Base-by-base conservation (phyloP, 208 protist species). In the Acanthamoeba lenticulata region DNA sequence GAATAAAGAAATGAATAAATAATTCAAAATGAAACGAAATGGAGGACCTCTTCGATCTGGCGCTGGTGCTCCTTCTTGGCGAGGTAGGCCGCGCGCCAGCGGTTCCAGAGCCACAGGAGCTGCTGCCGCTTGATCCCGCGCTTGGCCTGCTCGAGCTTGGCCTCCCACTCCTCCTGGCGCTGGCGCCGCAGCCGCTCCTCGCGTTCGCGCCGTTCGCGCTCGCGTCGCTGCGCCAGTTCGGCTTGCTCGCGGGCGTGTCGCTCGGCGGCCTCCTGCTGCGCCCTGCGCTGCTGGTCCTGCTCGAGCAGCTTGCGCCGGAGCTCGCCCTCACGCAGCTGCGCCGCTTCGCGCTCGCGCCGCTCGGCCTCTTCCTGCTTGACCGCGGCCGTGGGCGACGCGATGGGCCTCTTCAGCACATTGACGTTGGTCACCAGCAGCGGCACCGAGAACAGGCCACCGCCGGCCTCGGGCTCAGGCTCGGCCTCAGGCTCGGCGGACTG, bases 301-400 rank as follows among this genome's bases (percentile, higher is more conserved):
- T 74, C 29, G 11, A 74, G 65, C 65, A 74, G 65, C 65, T 74
- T 74, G 65, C 65, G 65, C n/a, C 65, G 65, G 17, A 74, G 32
- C 65, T 74, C 65, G 36, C 36, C 36, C 19, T 74, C 65, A 19
- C 65, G 65, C 65, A 40, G 17, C 65, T 34, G 29, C 11, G n/a
- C 65, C 36, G 19, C 65, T 32, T 74, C n/a, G 34, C 60, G 60
- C 60, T 27, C 11, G 60, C 60, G 6, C 29, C 9, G 60, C 60
- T 69, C 21, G 21, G 11, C 47, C 47, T 55, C 47, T 19, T 55
- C 1, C 47, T 9, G 1, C 47, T 19, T 9, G 47, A 19, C 47
- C 45, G 45, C 45, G 9, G 45, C 45, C 52, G 4, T 21, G 52
- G 52, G 17, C 27, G 15, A 2, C 17, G 15, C 52, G 2, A n/a